Evolutionary conservation across 1,139 yeast genomes (phyloP).

Genomic region (Kodamaea anthophila): DNA sequence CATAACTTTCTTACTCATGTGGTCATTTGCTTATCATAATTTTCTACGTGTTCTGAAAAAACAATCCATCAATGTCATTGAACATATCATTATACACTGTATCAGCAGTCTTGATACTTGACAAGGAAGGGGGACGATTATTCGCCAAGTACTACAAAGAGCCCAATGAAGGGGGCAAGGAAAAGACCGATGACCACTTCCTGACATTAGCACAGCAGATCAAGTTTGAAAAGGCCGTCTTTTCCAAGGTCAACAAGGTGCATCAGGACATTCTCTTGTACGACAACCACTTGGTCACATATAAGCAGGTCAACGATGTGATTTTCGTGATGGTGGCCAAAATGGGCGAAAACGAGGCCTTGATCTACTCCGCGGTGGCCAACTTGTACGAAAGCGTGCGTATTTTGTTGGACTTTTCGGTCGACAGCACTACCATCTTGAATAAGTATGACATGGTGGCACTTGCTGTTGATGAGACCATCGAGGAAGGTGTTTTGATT

Average conservation of each 20-base stretch:
- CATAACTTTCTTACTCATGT: too few relatives aligned
- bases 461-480: constrained; percentile 83
- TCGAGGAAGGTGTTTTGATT: constrained; percentile 87
- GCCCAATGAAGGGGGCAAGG: constrained; percentile 20
- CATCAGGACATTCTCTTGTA: constrained; percentile 75
- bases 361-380: constrained; percentile 69
- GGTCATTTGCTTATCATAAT: too few relatives aligned
- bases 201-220: constrained; percentile 56
- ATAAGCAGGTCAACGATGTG: constrained; percentile 78
- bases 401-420: constrained; percentile 63
- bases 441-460: constrained; percentile 84
- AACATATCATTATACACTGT: constrained; percentile 73
- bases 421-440: constrained; percentile 73
- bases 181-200: constrained; percentile 11
- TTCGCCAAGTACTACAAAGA: constrained; percentile 74
- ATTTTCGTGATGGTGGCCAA: constrained; percentile 67
- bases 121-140: constrained; percentile 72
- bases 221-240: constrained; percentile 68
- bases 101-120: constrained; percentile 72
- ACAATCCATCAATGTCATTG: constrained; percentile 34
- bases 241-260: constrained; percentile 70
- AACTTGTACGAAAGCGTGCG: constrained; percentile 80
- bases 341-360: constrained; percentile 78
- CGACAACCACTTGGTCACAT: constrained; percentile 73
- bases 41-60: constrained; percentile 9